Evolutionary conservation across 208 protist species (phyloP).

Genomic region (Leishmania aethiopica): DNA sequence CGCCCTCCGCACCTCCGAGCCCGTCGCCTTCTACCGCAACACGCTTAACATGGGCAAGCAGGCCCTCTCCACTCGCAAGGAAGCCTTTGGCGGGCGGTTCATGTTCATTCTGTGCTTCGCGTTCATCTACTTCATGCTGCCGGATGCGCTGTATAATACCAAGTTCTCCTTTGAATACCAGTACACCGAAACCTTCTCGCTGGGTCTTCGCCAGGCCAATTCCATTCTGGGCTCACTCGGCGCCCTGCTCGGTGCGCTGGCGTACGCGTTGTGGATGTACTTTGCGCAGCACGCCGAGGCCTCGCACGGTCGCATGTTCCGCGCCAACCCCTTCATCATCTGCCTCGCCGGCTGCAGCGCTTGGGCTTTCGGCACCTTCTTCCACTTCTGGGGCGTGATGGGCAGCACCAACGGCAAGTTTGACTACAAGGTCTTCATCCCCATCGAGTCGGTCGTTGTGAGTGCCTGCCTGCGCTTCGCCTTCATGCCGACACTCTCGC

Average conservation of each 20-base stretch:
- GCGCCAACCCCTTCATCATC: constrained; percentile 33
- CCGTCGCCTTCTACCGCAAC: constrained; percentile 15
- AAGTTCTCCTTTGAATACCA: constrained; percentile 16
- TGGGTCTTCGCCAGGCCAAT: constrained; percentile 18
- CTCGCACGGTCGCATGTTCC: constrained; percentile 14
- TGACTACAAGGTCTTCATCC: constrained; percentile 34
- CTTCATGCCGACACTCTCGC: constrained; percentile 44
- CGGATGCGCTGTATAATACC: constrained; percentile 31
- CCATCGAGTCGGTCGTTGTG: constrained; percentile 37
- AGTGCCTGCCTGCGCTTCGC: constrained; percentile 31
- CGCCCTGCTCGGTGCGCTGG: constrained; percentile 24
- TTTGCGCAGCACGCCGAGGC: constrained; percentile 26
- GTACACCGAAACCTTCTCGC: constrained; percentile 3
- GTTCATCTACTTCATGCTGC: constrained; percentile 52
- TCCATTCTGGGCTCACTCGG: constrained; percentile 23
- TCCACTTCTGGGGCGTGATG: constrained; percentile 33
- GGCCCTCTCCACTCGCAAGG: neutral
- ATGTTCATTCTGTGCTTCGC: constrained; percentile 49
- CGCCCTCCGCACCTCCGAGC: constrained; percentile 8
- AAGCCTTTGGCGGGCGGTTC: constrained; percentile 21
- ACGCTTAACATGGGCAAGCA: constrained; percentile 7
- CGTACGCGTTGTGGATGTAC: constrained; percentile 45
- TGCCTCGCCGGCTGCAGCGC: constrained; percentile 29
- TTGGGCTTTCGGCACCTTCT: constrained; percentile 34
- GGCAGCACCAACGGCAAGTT: constrained; percentile 30